A percentile compares a stretch with the other conserved stretches of the same genome.
Conservation (phyloP, 306 rosid genomes). For the Canavalia ensiformis region DNA sequence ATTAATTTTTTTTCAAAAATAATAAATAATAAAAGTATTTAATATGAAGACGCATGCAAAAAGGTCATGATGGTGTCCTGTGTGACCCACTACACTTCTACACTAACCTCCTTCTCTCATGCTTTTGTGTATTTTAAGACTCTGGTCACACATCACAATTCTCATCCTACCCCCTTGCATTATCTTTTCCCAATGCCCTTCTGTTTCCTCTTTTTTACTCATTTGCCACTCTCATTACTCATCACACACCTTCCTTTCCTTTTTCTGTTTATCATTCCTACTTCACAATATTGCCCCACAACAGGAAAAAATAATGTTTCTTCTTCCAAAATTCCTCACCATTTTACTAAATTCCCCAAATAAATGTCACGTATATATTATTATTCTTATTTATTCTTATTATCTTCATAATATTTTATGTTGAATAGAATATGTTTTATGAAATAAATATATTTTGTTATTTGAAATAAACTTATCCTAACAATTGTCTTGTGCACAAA, state of each 20-base stretch:
- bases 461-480: no score
- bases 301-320: no score
- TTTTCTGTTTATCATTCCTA: no score
- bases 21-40: background rate
- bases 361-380: no score
- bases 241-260: background rate
- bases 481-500: no score
- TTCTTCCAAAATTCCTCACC: no score
- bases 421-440: no score
- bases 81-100: slow-evolving; percentile 51
- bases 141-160: slow-evolving; percentile 37
- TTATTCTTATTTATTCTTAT: no score
- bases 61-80: slow-evolving; percentile 86
- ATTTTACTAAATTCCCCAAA: no score
- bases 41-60: slow-evolving; percentile 87
- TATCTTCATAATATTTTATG: no score
- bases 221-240: slow-evolving; percentile 34
- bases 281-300: no score
- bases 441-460: no score
- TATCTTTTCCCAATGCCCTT: slow-evolving; percentile 45
- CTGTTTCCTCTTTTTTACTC: slow-evolving; percentile 36
- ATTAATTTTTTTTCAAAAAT: background rate
- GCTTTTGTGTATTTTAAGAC: slow-evolving; percentile 73
- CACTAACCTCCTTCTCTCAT: slow-evolving; percentile 53
- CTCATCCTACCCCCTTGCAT: slow-evolving; percentile 38